A percentile compares a stretch with the other conserved stretches of the same genome.
Evolutionary conservation across 164 flowering plant genomes (phyloP).

Genomic region (Annona cherimola): DNA sequence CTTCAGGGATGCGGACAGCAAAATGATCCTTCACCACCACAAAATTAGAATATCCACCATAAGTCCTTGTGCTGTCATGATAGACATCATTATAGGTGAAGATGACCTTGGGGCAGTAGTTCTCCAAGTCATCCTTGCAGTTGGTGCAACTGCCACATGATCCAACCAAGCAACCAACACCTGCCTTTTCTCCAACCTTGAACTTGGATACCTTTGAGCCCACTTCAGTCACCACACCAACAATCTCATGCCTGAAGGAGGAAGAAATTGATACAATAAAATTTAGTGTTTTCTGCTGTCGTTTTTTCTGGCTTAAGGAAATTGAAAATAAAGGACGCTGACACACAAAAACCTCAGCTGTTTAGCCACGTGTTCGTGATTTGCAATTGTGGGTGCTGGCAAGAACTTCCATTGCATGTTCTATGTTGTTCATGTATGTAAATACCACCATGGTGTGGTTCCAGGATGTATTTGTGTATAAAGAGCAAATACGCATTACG

Average conservation of each 20-base stretch:
- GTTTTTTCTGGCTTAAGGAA: no score
- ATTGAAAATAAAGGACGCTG: no score
- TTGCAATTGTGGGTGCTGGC: no score
- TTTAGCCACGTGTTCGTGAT: no score
- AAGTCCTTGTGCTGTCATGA: slow-evolving; percentile 13
- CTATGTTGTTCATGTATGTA: no score
- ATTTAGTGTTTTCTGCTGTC: not conserved
- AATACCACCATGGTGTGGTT: no score
- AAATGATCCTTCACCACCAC: slow-evolving; percentile 17
- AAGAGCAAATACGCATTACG: no score
- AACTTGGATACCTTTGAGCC: slow-evolving; percentile 26
- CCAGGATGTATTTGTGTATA: no score
- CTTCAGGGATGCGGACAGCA: slow-evolving; percentile 17
- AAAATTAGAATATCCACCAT: slow-evolving; percentile 22
- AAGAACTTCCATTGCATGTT: no score
- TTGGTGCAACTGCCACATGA: slow-evolving; percentile 30
- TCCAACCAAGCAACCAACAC: slow-evolving; percentile 35
- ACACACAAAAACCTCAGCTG: no score
- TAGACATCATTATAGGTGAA: slow-evolving; percentile 9
- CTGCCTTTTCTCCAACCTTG: slow-evolving; percentile 35
- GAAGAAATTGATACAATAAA: not conserved
- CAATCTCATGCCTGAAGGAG: slow-evolving; percentile 37
- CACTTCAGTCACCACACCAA: slow-evolving; percentile 28
- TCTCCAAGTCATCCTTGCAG: slow-evolving; percentile 27
- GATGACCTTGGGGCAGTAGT: slow-evolving; percentile 30